phyloP scores from a whole-genome alignment of 768 basidiomycete genomes.

The Ephemerocybe angulata region DNA sequence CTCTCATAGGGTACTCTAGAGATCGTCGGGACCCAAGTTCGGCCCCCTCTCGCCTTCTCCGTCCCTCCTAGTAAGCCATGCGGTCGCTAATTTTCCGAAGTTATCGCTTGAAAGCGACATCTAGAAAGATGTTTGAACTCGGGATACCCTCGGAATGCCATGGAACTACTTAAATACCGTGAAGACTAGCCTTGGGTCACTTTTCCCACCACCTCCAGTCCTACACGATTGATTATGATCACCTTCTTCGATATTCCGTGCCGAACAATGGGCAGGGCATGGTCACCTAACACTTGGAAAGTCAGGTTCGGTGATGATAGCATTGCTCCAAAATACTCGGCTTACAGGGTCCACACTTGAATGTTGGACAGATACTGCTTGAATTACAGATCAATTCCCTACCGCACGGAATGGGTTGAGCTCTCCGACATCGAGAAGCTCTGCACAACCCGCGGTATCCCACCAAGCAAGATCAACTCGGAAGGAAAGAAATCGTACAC shows the following conservation, averaged over 20 bases:
- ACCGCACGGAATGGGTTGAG: slow-evolving; percentile 42
- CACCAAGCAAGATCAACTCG: slow-evolving; percentile 8
- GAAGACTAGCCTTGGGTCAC: not conserved
- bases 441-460: slow-evolving; percentile 28
- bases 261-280: slow-evolving; percentile 22
- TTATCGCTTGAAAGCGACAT: no score
- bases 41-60: no score
- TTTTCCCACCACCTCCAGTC: not conserved
- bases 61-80: no score
- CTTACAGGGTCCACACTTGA: not conserved
- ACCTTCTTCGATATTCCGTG: slow-evolving; percentile 34
- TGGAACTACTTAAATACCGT: not conserved
- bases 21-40: no score
- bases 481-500: slow-evolving; percentile 12
- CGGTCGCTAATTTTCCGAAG: no score
- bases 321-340: not conserved
- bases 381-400: slow-evolving; percentile 32
- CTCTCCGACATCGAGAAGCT: slow-evolving; percentile 37
- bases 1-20: no score
- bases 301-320: no score
- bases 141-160: no score
- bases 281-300: slow-evolving; percentile 38
- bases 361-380: slow-evolving; percentile 20
- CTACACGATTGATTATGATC: not conserved
- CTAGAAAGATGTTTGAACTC: no score